A percentile compares a stretch with the other conserved stretches of the same genome.
Evolutionary conservation across 768 basidiomycete genomes (phyloP).

Genomic region (Mycena rosella): DNA sequence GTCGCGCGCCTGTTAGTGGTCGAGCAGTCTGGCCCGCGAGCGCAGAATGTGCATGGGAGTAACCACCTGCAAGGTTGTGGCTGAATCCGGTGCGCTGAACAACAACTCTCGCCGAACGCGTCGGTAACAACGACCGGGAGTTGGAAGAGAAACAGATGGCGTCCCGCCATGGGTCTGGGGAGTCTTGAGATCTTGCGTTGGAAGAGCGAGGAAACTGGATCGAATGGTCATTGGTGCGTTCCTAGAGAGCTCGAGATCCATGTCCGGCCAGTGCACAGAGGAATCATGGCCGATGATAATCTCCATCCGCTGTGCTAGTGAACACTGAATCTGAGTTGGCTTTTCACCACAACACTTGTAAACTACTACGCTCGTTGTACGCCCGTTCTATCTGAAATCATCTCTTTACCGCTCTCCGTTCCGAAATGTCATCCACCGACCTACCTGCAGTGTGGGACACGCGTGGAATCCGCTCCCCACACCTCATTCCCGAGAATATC

Average conservation of each 20-base stretch:
- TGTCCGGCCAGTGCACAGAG: conserved; percentile 84
- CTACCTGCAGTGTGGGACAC: neutral
- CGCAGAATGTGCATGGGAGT: conserved; percentile 77
- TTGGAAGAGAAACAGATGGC: conserved; percentile 93
- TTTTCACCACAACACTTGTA: no score
- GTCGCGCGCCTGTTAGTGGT: conserved; percentile 96
- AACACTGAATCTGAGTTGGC: no score
- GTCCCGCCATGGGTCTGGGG: conserved; percentile 96
- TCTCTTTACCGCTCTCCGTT: no score
- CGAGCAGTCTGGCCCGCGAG: conserved; percentile 83
- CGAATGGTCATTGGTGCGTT: conserved; percentile 86
- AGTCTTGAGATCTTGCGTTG: no score
- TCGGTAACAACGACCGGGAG: conserved; percentile 80
- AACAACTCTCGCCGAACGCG: conserved; percentile 74
- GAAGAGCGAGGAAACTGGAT: conserved; percentile 81
- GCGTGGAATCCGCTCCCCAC: no score
- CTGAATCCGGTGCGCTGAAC: conserved; percentile 79
- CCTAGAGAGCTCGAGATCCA: conserved; percentile 85
- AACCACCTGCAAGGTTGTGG: conserved; percentile 72
- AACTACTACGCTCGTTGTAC: no score
- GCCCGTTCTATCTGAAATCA: no score
- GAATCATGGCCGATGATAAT: conserved; percentile 80
- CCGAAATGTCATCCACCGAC: neutral
- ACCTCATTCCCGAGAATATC: no score
- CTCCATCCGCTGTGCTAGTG: conserved; percentile 65